phyloP scores from a whole-genome alignment of 75 land plant genomes.

The Selaginella moellendorffii region DNA sequence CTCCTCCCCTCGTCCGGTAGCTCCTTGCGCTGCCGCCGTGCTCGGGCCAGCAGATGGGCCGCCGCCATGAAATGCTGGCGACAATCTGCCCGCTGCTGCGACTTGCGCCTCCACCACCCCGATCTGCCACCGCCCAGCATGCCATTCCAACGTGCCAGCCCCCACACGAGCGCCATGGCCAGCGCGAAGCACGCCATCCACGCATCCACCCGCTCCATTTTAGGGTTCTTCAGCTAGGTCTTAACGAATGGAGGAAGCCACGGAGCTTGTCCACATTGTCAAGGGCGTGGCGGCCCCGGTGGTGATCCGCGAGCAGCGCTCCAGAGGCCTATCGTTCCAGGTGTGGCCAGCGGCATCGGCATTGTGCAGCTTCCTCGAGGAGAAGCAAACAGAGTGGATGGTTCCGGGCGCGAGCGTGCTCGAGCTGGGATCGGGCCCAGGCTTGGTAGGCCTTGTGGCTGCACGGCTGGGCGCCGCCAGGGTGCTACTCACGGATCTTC shows the following conservation, averaged over 20 bases:
- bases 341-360: slow-evolving; percentile 93
- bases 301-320: slow-evolving; percentile 42
- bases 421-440: slow-evolving; percentile 93
- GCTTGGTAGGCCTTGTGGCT: slow-evolving; percentile 80
- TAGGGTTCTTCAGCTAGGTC: too few species aligned
- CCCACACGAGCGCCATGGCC: too few species aligned
- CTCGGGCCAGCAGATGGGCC: slow-evolving; percentile 59
- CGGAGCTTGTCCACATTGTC: not conserved
- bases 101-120: not conserved
- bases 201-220: too few species aligned
- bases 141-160: not conserved
- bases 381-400: not conserved
- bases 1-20: not conserved
- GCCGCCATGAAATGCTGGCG: slow-evolving; percentile 72
- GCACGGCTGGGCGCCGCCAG: slow-evolving; percentile 39
- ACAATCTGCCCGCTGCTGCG: slow-evolving; percentile 21
- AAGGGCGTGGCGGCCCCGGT: slow-evolving; percentile 15
- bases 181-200: too few species aligned
- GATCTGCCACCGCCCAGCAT: not conserved
- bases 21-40: too few species aligned
- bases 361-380: slow-evolving; percentile 54
- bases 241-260: not conserved
- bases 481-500: slow-evolving; percentile 71
- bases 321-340: slow-evolving; percentile 77
- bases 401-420: slow-evolving; percentile 38